A percentile compares a stretch with the other conserved stretches of the same genome.
Conservation (phyloP, 441 rosid genomes). For the Syzygium malaccense region DNA sequence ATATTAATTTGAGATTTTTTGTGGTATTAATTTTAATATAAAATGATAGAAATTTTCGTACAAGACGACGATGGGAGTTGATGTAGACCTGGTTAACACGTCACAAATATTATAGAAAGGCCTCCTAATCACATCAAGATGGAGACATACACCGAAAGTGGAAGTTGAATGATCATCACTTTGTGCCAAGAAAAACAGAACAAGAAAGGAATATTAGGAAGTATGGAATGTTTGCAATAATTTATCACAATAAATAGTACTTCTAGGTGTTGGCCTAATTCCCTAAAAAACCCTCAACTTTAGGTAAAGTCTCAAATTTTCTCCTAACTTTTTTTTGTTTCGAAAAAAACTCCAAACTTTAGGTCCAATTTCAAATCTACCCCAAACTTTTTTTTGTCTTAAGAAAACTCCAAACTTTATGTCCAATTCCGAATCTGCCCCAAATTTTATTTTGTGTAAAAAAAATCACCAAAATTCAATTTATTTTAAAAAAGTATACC, state of each 20-base stretch:
- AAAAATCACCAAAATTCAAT: too few relatives aligned
- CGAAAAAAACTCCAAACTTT: too few relatives aligned
- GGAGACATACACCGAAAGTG: neutral
- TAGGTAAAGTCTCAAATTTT: neutral
- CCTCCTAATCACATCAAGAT: neutral
- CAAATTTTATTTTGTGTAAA: too few relatives aligned
- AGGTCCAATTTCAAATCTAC: too few relatives aligned
- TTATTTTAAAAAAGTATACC: too few relatives aligned
- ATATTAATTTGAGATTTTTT: too few relatives aligned
- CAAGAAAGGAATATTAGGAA: neutral
- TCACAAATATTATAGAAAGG: neutral
- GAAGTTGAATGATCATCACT: neutral
- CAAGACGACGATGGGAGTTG: neutral
- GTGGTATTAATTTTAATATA: neutral
- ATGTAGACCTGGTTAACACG: neutral
- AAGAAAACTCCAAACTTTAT: too few relatives aligned
- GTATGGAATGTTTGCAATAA: neutral
- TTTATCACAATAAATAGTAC: neutral
- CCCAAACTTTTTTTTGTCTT: too few relatives aligned
- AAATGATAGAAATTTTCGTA: neutral
- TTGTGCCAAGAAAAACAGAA: neutral
- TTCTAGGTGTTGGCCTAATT: neutral
- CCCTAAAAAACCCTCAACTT: too few relatives aligned
- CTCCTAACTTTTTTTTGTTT: neutral
- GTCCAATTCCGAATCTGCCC: too few relatives aligned